Percentiles rank a stretch among this genome's conserved stretches.
phyloP scores from a whole-genome alignment of 1,139 yeast genomes.

The Spathaspora sp. region DNA sequence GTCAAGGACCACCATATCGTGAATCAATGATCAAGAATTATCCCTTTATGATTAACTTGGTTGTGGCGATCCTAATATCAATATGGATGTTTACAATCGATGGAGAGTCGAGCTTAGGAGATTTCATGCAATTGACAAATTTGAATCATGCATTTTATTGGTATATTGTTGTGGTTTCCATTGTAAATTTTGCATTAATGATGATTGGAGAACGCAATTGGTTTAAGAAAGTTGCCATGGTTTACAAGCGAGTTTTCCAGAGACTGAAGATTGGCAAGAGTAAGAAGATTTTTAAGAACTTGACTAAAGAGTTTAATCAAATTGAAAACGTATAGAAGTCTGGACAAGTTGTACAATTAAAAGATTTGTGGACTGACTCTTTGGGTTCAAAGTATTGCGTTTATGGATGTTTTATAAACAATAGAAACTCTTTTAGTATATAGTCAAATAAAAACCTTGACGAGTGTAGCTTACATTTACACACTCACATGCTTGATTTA shows the following conservation, averaged over 20 bases:
- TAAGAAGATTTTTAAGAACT: conserved; percentile 43
- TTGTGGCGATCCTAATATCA: conserved; percentile 50
- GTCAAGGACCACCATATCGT: conserved; percentile 95
- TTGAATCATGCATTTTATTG: conserved; percentile 53
- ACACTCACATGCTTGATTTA: too few relatives aligned
- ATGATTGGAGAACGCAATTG: conserved; percentile 41
- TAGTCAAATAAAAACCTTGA: too few relatives aligned
- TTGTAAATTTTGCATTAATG: conserved; percentile 51
- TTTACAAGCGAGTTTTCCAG: conserved; percentile 29
- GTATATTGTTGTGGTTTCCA: conserved; percentile 45
- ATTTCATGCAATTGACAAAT: conserved; percentile 72
- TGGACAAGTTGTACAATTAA: too few relatives aligned
- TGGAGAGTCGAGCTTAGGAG: conserved; percentile 55
- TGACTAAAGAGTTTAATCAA: conserved; percentile 23
- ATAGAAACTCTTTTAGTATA: too few relatives aligned
- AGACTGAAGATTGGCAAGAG: conserved; percentile 24
- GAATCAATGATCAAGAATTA: conserved; percentile 66
- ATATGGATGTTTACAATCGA: conserved; percentile 48
- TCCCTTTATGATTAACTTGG: conserved; percentile 69
- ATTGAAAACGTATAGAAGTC: conserved; percentile 15
- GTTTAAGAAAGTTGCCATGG: conserved; percentile 28
- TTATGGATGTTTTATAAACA: too few relatives aligned
- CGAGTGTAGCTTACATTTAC: too few relatives aligned
- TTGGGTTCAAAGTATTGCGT: too few relatives aligned
- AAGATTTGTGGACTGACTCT: too few relatives aligned